Evolutionary conservation across 2,329 filamentous ascomycete species (phyloP).

Genomic region (Botryotinia narcissicola): DNA sequence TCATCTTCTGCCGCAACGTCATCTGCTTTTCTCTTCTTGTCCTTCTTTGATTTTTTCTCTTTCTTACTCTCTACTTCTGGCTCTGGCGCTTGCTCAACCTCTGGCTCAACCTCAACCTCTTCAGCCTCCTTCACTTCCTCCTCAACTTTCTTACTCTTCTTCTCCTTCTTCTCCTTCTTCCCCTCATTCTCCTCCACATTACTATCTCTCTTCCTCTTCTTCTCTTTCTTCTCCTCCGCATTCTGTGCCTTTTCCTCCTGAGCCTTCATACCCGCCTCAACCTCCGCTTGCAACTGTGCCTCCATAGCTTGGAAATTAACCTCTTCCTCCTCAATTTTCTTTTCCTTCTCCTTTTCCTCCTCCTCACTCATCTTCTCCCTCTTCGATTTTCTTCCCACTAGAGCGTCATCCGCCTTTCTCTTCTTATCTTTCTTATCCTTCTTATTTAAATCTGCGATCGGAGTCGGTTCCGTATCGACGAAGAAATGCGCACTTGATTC

Average conservation of each 20-base stretch:
- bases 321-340: constrained; percentile 43
- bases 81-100: neutral
- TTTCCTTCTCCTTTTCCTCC: constrained; percentile 47
- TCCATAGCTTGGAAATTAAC: constrained; percentile 30
- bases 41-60: constrained; percentile 8
- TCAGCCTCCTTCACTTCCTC: neutral
- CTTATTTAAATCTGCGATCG: constrained; percentile 22
- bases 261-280: constrained; percentile 26
- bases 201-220: constrained; percentile 23
- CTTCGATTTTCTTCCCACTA: constrained; percentile 1
- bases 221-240: constrained; percentile 25
- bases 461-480: constrained; percentile 32
- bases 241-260: constrained; percentile 22
- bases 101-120: constrained; percentile 4
- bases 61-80: constrained; percentile 16
- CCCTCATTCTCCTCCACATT: constrained; percentile 16
- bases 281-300: constrained; percentile 29
- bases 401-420: neutral
- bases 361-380: constrained; percentile 69
- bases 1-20: constrained; percentile 5
- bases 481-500: constrained; percentile 32
- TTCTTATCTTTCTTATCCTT: constrained; percentile 25
- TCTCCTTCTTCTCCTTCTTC: constrained; percentile 24
- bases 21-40: constrained; percentile 16
- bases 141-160: constrained; percentile 15